Percentiles rank a stretch among this genome's conserved stretches.
Conservation (phyloP, 768 basidiomycete genomes). For the Leccinum uliginosum region DNA sequence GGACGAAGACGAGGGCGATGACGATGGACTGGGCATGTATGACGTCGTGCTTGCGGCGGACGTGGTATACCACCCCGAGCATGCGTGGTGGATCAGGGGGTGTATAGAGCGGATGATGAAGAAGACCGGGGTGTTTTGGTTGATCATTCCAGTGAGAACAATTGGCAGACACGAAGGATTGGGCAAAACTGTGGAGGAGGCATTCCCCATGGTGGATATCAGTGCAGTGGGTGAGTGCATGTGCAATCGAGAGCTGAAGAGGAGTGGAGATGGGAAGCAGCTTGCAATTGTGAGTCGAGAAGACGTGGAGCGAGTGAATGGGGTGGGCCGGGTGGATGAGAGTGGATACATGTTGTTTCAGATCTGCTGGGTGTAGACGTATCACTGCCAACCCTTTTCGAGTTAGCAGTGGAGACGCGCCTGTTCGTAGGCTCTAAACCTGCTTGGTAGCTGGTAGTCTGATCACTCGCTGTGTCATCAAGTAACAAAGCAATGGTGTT, state of each 20-base stretch:
- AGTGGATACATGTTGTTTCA: neutral
- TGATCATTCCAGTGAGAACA: conserved; percentile 66
- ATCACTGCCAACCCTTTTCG: no score
- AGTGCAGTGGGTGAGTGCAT: neutral
- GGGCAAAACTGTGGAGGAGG: conserved; percentile 49
- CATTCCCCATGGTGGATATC: conserved; percentile 36
- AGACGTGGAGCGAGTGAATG: conserved; percentile 44
- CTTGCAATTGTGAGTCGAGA: conserved; percentile 48
- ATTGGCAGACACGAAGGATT: conserved; percentile 61
- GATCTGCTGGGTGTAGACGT: neutral
- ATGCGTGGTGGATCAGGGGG: conserved; percentile 62
- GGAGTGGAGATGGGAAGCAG: conserved; percentile 7
- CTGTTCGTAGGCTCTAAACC: no score
- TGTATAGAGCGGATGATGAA: conserved; percentile 54
- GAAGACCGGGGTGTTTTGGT: conserved; percentile 56
- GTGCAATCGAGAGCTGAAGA: neutral
- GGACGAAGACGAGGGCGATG: neutral
- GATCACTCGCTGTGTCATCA: no score
- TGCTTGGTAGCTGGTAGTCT: no score
- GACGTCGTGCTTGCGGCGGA: conserved; percentile 77
- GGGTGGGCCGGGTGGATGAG: conserved; percentile 44
- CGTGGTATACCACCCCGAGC: conserved; percentile 68
- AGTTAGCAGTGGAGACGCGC: no score
- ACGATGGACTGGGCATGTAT: conserved; percentile 32
- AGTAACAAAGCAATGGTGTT: no score